Base-by-base conservation (phyloP, 2,329 filamentous ascomycete species). In the Botrytis elliptica region DNA sequence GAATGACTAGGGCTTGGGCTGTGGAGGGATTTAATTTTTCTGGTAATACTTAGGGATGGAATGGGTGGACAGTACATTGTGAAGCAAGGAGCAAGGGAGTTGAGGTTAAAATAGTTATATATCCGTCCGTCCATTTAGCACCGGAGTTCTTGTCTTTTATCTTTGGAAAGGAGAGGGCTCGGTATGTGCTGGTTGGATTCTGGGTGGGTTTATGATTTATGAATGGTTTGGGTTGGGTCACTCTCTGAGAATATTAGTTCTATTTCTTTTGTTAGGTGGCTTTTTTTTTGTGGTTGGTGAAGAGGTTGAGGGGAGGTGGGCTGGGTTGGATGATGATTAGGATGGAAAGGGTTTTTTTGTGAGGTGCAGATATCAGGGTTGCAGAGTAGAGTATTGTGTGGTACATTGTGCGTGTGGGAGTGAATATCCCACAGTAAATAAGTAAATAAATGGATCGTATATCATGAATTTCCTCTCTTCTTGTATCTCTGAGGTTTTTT, bases 61-160 rank as follows among this genome's bases (percentile, higher is more conserved):
- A 29, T 69, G 38, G 52, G 38, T 9, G 49, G 36, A 59, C 5
- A 57, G 65, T 57, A 69, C 36, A 69, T 22, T 71, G 42, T 9
- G 49, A 38, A 42, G 36, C 36, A 29, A 18, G 66, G 14, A 64
- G n/a, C 22, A 29, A 63, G 36, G 62, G 49, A 33, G 49, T 36
- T 68, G 49, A 49, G 25, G 38, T 69, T 69, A 9, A 57, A 42
- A 69, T 57, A 68, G 49, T 33, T 57, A n/a, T 55, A 69, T 69
- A 69, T 69, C 49, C 66, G 42, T 68, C 66, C 66, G 49, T 57
- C 36, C 49, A 57, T 44, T 69, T 69, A 44, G 25, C 49, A 57
- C 38, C n/a, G 66, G 66, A 44, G 49, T 69, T 69, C 36, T 63
- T 38, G 33, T 62, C 60, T 40, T 40, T 63, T 63, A 38, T 63